Base-by-base conservation (phyloP, 2,329 filamentous ascomycete genomes). In the Lasiodiplodia sp. region DNA sequence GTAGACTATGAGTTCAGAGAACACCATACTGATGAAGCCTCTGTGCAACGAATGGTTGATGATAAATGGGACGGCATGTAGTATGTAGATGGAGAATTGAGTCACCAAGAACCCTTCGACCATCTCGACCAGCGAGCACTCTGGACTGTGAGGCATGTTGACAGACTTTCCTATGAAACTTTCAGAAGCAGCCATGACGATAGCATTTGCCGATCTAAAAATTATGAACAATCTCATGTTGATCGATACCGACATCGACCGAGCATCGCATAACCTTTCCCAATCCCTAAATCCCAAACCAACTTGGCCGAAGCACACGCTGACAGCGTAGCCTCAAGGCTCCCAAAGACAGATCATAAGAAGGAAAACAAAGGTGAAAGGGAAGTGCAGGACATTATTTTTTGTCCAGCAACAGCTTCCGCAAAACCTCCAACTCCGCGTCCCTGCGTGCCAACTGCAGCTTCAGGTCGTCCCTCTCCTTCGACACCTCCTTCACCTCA, bases 391-490 rank as follows among this genome's bases (percentile, higher is more conserved):
- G 18, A 25, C 25, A 10, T 47, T 52, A 68, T 34, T 38, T 51
- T 14, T 14, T 34, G 28, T 64, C 67, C 37, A 23, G 6, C 58
- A 80, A 72, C 23, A 80, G 71, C 70, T 84, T 85, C 73, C 86
- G 83, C 68, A 92, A 79, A 12, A 89, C 86, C 68, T 87, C 85
- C 1, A 87, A 84, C 79, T 92, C 89, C 3, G 89, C 89, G 77
- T 92, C 89, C 66, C 88, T 83, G 73, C 88, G 83, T 11, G 88
- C 89, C 69, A 91, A 84, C 70, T 86, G 84, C 66, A 92, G 79
- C 67, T 85, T 86, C 72, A 92, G 77, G 18, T 87, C 88, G 73
- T 92, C 90, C 21, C 89, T 81, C 74, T 92, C 90, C 58, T 83
- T 78, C 69, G 86, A 86, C 74, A 89, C 85, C 53, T 86, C 83